These are phyloP conservation scores for Colletotrichum theobromicola DNA, from an alignment of 2,329 filamentous ascomycete species.

Conservation along the genomic window DNA sequence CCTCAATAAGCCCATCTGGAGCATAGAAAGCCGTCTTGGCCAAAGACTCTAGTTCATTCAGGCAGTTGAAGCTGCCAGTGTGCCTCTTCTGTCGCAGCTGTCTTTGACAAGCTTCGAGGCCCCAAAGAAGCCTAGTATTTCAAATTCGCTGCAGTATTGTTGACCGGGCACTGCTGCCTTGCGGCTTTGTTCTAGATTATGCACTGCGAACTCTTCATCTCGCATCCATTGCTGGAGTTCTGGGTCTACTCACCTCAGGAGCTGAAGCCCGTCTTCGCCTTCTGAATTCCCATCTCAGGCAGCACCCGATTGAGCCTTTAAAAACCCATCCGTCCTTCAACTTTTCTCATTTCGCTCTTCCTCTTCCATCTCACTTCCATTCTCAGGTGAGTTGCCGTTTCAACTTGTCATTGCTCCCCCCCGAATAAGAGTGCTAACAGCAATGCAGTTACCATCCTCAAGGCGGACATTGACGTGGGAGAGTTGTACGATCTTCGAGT, in stretches of 20 bases:
- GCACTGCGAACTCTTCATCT: not conserved
- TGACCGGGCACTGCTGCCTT: rapidly evolving
- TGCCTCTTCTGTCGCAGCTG: no score
- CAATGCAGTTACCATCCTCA: not conserved
- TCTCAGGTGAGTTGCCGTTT: no score
- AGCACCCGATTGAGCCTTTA: not conserved
- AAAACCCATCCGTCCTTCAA: not conserved
- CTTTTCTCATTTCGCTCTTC: not conserved
- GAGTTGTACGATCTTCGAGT: not conserved
- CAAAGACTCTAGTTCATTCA: not conserved
- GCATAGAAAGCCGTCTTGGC: not conserved
- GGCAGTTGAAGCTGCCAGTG: not conserved
- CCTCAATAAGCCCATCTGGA: not conserved
- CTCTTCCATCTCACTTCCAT: not conserved
- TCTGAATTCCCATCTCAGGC: not conserved
- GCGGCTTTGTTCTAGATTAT: not conserved
- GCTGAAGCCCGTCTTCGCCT: not conserved
- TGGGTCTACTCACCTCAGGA: not conserved
- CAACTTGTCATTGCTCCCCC: no score
- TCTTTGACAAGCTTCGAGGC: no score
- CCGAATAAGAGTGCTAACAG: not conserved
- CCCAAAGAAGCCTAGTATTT: not conserved
- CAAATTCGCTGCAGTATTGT: not conserved
- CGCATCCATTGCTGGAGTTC: not conserved
- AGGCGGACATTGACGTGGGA: not conserved